Base-by-base conservation (phyloP, 192 early-diverging fungal genomes). In the Coemansia biformis region DNA sequence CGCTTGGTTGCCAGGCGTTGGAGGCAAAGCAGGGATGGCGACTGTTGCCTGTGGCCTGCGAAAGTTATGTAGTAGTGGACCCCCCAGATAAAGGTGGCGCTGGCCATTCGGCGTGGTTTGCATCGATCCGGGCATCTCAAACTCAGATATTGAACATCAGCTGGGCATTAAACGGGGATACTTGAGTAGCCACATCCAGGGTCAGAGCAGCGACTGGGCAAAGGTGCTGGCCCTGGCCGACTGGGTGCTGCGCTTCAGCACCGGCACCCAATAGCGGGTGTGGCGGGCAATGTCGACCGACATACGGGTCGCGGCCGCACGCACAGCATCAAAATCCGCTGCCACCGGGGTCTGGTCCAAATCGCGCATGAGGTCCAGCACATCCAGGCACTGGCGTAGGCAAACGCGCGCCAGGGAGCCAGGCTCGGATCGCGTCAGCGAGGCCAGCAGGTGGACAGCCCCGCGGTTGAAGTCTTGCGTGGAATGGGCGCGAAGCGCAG, bases 191-290 rank as follows among this genome's bases (percentile, higher is more conserved):
- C n/a, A n/a, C n/a, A n/a, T n/a, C n/a, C n/a, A n/a, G n/a, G 13
- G 21, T 37, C 48, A 69, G 11, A 62, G 42, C 29, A 72, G 31
- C 7, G 57, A 55, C 30, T 54, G 53, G 12, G 59, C 70, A 58
- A 74, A 66, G 11, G 40, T 38, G 19, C 29, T 47, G 3, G 65
- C 47, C 11, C 57, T 56, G 8, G 36, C 32, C 12, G 48, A 31
- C 17, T 15, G 37, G 24, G 51, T 13, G n/a, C 23, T 39, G 2
- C 31, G 38, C 18, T 58, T 53, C 12, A 58, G n/a, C 14, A 12
- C 13, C 2, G 16, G 37, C 0, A 48, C 16, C 69, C 69, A 73
- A 17, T 51, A 42, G 0, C 12, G 16, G 12, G 48, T 28, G 11
- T 48, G 32, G 2, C 38, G 21, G 3, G 48, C 41, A 26, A 73